Evolutionary conservation across 257 asterid genomes (phyloP).

Genomic region (Nicotiana sylvestris): DNA sequence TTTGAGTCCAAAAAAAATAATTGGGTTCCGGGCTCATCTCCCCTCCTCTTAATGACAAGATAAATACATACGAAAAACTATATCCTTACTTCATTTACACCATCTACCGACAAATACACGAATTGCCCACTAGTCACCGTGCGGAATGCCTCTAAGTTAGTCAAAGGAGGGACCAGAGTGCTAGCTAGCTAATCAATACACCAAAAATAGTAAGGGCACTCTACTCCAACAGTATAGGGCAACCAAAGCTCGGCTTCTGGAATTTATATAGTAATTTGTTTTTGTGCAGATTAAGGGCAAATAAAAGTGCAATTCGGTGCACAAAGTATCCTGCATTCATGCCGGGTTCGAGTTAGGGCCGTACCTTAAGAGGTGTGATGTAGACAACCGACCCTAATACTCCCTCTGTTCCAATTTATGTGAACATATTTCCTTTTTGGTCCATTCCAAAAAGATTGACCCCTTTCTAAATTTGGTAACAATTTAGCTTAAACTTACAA

Average conservation of each 20-base stretch:
- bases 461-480: too few species aligned
- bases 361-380: too few species aligned
- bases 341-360: rapidly evolving
- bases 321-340: too few species aligned
- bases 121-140: neutral
- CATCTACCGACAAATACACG: neutral
- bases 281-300: neutral
- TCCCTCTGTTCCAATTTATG: too few species aligned
- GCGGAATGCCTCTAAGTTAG: neutral
- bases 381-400: too few species aligned
- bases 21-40: too few species aligned
- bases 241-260: neutral
- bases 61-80: neutral
- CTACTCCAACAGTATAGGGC: neutral
- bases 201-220: neutral
- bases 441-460: too few species aligned
- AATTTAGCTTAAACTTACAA: too few species aligned
- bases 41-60: neutral
- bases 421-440: too few species aligned
- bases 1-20: too few species aligned
- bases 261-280: neutral
- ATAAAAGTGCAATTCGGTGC: neutral
- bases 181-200: neutral
- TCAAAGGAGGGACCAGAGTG: neutral
- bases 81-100: neutral